A percentile compares a stretch with the other conserved stretches of the same genome.
Evolutionary conservation across 176 grass and related monocot genomes (phyloP).

Genomic region (Triticum timopheevii): DNA sequence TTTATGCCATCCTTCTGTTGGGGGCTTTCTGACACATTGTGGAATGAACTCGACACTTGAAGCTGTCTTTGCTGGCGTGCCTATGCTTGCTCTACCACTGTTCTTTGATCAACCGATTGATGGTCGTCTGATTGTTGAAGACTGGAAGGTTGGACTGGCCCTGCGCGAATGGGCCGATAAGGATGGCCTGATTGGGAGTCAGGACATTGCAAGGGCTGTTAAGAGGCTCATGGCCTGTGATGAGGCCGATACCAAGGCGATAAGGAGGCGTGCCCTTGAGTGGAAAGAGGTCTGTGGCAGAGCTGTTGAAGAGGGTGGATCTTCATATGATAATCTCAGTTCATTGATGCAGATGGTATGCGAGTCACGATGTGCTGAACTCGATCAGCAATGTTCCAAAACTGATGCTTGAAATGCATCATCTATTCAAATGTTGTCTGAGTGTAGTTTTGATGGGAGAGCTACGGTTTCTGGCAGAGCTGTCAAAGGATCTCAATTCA

Average conservation of each 20-base stretch:
- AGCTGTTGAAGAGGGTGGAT: constrained; percentile 36
- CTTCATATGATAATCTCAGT: constrained; percentile 35
- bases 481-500: too few species aligned
- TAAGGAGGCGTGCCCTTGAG: constrained; percentile 40
- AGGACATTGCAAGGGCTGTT: constrained; percentile 35
- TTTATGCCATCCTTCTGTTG: constrained; percentile 54
- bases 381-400: neutral
- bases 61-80: constrained; percentile 40
- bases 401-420: neutral
- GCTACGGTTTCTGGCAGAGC: too few species aligned
- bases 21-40: constrained; percentile 67
- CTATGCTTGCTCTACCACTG: constrained; percentile 46
- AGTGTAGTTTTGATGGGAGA: too few species aligned
- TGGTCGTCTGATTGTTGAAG: constrained; percentile 43
- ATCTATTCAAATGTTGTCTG: neutral
- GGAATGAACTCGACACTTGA: constrained; percentile 62
- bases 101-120: constrained; percentile 64
- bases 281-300: constrained; percentile 35
- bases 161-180: constrained; percentile 27
- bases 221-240: constrained; percentile 45
- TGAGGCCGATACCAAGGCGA: neutral
- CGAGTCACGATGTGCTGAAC: neutral
- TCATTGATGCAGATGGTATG: constrained; percentile 39
- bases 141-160: constrained; percentile 49
- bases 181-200: constrained; percentile 26